These are phyloP conservation scores for Protomyces macrosporus DNA, from an alignment of 1,139 yeast genomes.

Conservation along the genomic window DNA sequence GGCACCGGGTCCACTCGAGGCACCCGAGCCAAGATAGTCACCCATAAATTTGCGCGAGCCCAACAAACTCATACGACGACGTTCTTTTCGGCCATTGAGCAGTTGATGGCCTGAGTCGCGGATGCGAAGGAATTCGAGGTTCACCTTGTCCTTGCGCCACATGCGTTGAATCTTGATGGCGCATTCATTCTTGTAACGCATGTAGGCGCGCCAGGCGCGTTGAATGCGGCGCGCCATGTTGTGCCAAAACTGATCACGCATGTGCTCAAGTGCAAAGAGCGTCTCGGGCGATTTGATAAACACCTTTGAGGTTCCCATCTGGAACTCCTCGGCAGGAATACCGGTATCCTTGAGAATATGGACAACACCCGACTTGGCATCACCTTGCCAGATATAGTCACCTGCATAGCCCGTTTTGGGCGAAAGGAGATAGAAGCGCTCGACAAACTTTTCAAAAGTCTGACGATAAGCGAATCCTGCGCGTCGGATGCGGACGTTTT, in stretches of 20 bases:
- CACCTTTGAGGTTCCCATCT: constrained; percentile 89
- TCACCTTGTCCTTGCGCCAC: constrained; percentile 75
- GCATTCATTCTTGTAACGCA: constrained; percentile 77
- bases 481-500: constrained; percentile 93
- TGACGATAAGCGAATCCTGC: constrained; percentile 99
- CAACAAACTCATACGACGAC: constrained; percentile 78
- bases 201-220: constrained; percentile 88
- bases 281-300: constrained; percentile 98
- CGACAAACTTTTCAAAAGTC: constrained; percentile 95
- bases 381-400: constrained; percentile 93
- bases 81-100: constrained; percentile 72
- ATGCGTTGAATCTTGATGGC: constrained; percentile 79
- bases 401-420: constrained; percentile 95
- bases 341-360: constrained; percentile 75
- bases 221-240: constrained; percentile 97
- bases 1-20: constrained; percentile 61
- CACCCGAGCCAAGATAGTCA: constrained; percentile 82
- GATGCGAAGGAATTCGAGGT: constrained; percentile 68
- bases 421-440: constrained; percentile 83
- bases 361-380: constrained; percentile 69
- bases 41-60: constrained; percentile 94
- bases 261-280: constrained; percentile 85
- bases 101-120: constrained; percentile 76
- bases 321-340: constrained; percentile 77
- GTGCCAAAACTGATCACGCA: constrained; percentile 97